A percentile compares a stretch with the other conserved stretches of the same genome.
Evolutionary conservation across 1,139 yeast species (phyloP).

Genomic region (Torulaspora globosa): DNA sequence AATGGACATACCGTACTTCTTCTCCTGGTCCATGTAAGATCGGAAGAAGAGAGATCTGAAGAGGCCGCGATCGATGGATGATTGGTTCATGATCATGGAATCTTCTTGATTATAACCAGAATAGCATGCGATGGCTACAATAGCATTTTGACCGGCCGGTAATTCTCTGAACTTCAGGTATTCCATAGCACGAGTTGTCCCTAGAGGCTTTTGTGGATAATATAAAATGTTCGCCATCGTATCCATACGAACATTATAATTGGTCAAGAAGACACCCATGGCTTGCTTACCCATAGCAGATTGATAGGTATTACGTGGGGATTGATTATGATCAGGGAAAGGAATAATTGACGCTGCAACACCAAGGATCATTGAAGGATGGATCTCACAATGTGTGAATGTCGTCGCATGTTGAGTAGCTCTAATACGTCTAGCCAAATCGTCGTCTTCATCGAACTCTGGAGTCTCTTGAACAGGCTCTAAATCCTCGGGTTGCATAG

Average conservation of each 20-base stretch:
- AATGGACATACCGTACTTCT: conserved; percentile 96
- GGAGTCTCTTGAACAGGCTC: conserved; percentile 60
- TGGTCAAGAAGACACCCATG: conserved; percentile 98
- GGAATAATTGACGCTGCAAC: conserved; percentile 99
- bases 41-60: conserved; percentile 94
- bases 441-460: conserved; percentile 43
- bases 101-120: conserved; percentile 99
- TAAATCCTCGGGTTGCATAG: conserved; percentile 97
- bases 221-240: conserved; percentile 97
- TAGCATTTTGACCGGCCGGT: conserved; percentile 99
- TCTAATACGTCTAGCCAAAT: conserved; percentile 76
- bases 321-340: conserved; percentile 98
- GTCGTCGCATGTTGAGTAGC: conserved; percentile 72
- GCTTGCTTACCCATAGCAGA: conserved; percentile 99
- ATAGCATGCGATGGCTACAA: conserved; percentile 96
- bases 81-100: conserved; percentile 99
- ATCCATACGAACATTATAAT: conserved; percentile 96
- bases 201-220: conserved; percentile 98
- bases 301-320: conserved; percentile 98
- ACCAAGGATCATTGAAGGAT: conserved; percentile 97
- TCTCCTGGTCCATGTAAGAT: conserved; percentile 97
- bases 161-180: conserved; percentile 93
- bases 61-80: conserved; percentile 93
- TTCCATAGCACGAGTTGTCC: conserved; percentile 99
- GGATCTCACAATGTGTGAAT: conserved; percentile 97